Conservation (phyloP, 2,329 filamentous ascomycete genomes). For the Plenodomus lindquistii region DNA sequence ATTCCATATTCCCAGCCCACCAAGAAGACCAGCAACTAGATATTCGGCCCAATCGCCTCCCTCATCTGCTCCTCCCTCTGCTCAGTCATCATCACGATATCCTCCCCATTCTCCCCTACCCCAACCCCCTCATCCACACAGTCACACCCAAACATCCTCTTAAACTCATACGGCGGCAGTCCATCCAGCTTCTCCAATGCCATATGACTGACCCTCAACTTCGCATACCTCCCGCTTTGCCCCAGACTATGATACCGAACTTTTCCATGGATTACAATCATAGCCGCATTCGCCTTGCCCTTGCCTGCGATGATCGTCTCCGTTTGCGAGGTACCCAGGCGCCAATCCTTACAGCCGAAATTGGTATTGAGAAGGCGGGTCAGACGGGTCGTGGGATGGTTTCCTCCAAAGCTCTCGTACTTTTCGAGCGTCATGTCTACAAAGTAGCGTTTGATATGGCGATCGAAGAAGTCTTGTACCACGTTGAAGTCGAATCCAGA, state of each 20-base stretch:
- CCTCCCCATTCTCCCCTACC: neutral
- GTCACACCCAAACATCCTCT: slow-evolving; percentile 63
- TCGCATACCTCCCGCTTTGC: slow-evolving; percentile 72
- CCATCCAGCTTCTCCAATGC: slow-evolving; percentile 58
- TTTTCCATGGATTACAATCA: slow-evolving; percentile 73
- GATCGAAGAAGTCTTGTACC: slow-evolving; percentile 77
- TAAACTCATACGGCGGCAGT: slow-evolving; percentile 62
- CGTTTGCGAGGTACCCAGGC: slow-evolving; percentile 43
- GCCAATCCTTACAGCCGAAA: slow-evolving; percentile 67
- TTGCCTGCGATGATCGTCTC: slow-evolving; percentile 52
- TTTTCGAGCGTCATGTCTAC: slow-evolving; percentile 71
- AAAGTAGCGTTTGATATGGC: slow-evolving; percentile 76
- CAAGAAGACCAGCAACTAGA: slow-evolving; percentile 5
- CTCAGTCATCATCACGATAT: slow-evolving; percentile 1
- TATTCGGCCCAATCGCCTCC: slow-evolving; percentile 21
- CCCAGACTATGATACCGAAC: slow-evolving; percentile 66
- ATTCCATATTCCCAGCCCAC: neutral
- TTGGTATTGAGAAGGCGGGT: slow-evolving; percentile 64
- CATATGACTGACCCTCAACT: slow-evolving; percentile 65
- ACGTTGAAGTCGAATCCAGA: slow-evolving; percentile 74
- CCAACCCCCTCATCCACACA: slow-evolving; percentile 52
- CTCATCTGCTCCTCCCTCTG: slow-evolving; percentile 15
- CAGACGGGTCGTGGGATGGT: slow-evolving; percentile 78
- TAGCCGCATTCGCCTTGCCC: slow-evolving; percentile 63
- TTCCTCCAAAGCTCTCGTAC: slow-evolving; percentile 85